These are phyloP conservation scores for Oropetium thomaeum DNA, from an alignment of 176 grass and related monocot species.

Conservation along the genomic window DNA sequence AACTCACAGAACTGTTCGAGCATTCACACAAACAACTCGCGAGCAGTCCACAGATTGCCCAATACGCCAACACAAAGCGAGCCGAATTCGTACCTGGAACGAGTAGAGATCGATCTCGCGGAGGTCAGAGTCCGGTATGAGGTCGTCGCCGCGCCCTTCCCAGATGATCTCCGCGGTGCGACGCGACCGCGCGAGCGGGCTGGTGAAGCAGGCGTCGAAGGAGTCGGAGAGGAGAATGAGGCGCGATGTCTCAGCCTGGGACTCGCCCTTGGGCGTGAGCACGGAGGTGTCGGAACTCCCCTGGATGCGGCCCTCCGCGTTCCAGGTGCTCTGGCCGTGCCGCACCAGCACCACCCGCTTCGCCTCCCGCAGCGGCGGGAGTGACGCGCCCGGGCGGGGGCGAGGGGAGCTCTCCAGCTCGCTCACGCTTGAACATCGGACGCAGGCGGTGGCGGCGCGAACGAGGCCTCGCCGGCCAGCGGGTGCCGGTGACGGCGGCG, in stretches of 20 bases:
- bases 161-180: conserved; percentile 94
- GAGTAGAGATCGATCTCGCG: conserved; percentile 97
- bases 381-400: conserved; percentile 4
- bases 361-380: conserved; percentile 46
- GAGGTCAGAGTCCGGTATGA: conserved; percentile 69
- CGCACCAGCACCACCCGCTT: conserved; percentile 93
- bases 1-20: background rate
- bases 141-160: conserved; percentile 44
- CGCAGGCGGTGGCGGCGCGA: background rate
- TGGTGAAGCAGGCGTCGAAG: conserved; percentile 92
- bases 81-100: conserved; percentile 53
- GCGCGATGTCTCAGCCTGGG: conserved; percentile 86
- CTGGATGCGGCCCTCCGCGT: conserved; percentile 85
- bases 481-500: background rate
- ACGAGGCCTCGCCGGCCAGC: background rate
- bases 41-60: no score
- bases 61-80: background rate
- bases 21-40: background rate
- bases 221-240: conserved; percentile 77
- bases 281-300: conserved; percentile 78
- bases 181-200: conserved; percentile 74
- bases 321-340: conserved; percentile 99
- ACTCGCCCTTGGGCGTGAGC: conserved; percentile 85
- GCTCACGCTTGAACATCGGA: conserved; percentile 47
- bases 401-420: conserved; percentile 25